Evolutionary conservation across 192 early-diverging fungal genomes (phyloP), one percentile per base, ranked within the genome.

Genomic region (Gamsiella multidivaricata): DNA sequence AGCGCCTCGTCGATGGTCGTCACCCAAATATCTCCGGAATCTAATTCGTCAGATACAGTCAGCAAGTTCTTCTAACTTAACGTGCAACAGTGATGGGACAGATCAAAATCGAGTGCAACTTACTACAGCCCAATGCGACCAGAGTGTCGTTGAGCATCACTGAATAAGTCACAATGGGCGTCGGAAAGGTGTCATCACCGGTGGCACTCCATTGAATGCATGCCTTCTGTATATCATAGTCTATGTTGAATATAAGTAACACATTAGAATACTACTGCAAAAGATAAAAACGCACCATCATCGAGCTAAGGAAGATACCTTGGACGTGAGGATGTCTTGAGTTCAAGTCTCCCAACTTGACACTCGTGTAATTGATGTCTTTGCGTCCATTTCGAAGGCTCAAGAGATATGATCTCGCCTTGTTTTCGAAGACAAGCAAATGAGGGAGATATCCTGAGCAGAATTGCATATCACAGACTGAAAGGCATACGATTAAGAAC

Each of bases 61-160:
- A n/a, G n/a, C n/a, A n/a, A n/a, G n/a, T n/a, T n/a, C n/a, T n/a
- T n/a, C n/a, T n/a, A n/a, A n/a, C n/a, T n/a, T n/a, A n/a, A n/a
- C n/a, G n/a, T n/a, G n/a, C n/a, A n/a, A n/a, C n/a, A n/a, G n/a
- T n/a, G n/a, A n/a, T n/a, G n/a, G n/a, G n/a, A n/a, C n/a, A n/a
- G n/a, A n/a, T n/a, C n/a, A n/a, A n/a, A n/a, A n/a, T n/a, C n/a
- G n/a, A n/a, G n/a, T n/a, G n/a, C n/a, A n/a, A n/a, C 70, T 62
- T 73, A 94, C 92, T 89, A 56, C 81, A 87, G 5, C 91, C 93
- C 36, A 92, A 57, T 11, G 92, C 93, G 18, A 92, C 80, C 39
- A 85, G 72, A 28, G 83, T 84, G 28, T 89, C 86, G 54, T 79
- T 79, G 3, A 91, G 65, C 29, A 83, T 82, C 5, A 80, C 68